Evolutionary conservation across 1,284 basidiomycete species (phyloP).

Genomic region (Naganishia albida): DNA sequence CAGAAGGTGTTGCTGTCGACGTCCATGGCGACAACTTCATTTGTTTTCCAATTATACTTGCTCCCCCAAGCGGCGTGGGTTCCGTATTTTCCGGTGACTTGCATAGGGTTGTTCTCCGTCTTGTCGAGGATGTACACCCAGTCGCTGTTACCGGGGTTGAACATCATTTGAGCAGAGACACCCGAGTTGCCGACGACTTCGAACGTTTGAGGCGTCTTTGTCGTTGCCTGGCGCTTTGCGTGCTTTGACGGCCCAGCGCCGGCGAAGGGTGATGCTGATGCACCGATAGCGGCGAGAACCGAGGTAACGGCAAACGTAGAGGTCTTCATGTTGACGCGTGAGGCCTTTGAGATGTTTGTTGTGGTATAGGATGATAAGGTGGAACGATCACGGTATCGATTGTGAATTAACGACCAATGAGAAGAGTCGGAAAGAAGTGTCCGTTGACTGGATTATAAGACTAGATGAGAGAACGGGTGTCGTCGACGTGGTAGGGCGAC

Average conservation of each 20-base stretch:
- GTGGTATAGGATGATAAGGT: conserved; percentile 22
- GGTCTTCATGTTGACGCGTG: conserved; percentile 16
- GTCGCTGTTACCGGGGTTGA: conserved; percentile 49
- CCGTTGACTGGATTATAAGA: conserved; percentile 26
- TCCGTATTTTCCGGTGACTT: conserved; percentile 55
- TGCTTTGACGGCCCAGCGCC: conserved; percentile 13
- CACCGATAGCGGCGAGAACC: conserved; percentile 18
- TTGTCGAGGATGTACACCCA: conserved; percentile 57
- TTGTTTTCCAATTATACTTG: conserved; percentile 57
- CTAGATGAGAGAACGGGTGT: background rate
- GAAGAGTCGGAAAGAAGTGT: conserved; percentile 12
- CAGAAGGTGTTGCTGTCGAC: conserved; percentile 80
- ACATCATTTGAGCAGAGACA: conserved; percentile 54
- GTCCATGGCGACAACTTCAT: conserved; percentile 62
- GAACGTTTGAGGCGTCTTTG: conserved; percentile 36
- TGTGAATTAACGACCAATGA: conserved; percentile 6
- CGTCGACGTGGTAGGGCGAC: conserved; percentile 1
- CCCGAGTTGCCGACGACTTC: conserved; percentile 47
- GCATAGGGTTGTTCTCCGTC: conserved; percentile 64
- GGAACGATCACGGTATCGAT: conserved; percentile 22
- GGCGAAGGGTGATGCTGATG: conserved; percentile 22
- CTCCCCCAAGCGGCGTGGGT: conserved; percentile 55
- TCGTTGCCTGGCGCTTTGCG: conserved; percentile 10
- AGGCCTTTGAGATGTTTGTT: background rate
- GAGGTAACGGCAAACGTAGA: conserved; percentile 14